Conservation (phyloP, 352 stramenopile species). For the Phytophthora chlamydospora region DNA sequence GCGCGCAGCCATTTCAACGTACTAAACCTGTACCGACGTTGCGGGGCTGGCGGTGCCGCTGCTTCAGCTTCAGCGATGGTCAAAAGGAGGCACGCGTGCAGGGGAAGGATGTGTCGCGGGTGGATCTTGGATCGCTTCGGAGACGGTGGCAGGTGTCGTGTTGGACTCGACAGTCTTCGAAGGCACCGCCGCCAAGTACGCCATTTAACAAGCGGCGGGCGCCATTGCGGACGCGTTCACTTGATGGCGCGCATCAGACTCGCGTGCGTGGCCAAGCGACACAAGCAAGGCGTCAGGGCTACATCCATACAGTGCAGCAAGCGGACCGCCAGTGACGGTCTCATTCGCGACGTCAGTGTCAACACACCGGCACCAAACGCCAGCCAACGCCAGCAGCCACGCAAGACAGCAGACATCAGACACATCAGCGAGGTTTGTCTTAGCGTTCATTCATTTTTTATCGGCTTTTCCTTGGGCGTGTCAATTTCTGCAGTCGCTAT, state of each 20-base stretch:
- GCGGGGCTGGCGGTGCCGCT: slow-evolving; percentile 2
- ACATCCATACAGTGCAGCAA: background rate
- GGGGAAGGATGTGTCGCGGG: background rate
- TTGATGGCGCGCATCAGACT: slow-evolving; percentile 20
- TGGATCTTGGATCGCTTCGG: background rate
- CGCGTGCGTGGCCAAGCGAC: slow-evolving; percentile 14
- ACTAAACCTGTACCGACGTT: no score
- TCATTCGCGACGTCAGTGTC: background rate
- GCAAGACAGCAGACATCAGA: background rate
- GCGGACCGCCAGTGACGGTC: background rate
- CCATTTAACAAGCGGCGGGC: slow-evolving; percentile 18
- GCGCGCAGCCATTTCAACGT: slow-evolving; percentile 14
- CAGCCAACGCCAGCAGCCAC: no score
- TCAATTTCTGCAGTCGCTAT: background rate
- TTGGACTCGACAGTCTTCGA: slow-evolving; percentile 1
- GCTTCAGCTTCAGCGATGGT: slow-evolving; percentile 22
- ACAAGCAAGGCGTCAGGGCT: background rate
- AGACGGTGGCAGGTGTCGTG: background rate
- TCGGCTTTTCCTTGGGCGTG: slow-evolving; percentile 9
- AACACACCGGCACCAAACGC: background rate
- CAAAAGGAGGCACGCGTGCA: background rate
- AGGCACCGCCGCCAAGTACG: slow-evolving; percentile 8
- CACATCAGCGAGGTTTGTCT: slow-evolving; percentile 10
- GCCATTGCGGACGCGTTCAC: slow-evolving; percentile 9
- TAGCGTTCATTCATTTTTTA: slow-evolving; percentile 29